Percentiles rank a stretch among this genome's conserved stretches.
Evolutionary conservation across 495 filamentous ascomycete genomes (phyloP).

Genomic region (Penicillium chermesinum): DNA sequence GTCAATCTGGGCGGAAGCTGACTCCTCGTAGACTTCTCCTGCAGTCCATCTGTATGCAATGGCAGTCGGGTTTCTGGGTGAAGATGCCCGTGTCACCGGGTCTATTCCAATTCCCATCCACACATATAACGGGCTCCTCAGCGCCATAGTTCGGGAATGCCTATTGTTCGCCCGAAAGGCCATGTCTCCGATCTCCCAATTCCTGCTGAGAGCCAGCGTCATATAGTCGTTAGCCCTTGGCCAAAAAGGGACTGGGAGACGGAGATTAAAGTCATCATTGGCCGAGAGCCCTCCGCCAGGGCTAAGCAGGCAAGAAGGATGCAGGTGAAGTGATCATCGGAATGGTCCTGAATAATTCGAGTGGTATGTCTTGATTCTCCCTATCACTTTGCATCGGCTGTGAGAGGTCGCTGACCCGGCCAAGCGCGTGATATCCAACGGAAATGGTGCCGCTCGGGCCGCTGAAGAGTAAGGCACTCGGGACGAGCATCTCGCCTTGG

Average conservation of each 20-base stretch:
- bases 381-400: neutral
- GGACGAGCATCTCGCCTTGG: conserved; percentile 76
- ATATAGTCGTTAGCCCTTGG: conserved; percentile 48
- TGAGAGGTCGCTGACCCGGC: neutral
- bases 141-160: conserved; percentile 65
- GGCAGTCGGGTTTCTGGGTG: conserved; percentile 27
- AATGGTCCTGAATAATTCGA: conserved; percentile 87
- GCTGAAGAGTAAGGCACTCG: conserved; percentile 71
- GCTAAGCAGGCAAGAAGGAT: conserved; percentile 26
- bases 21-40: conserved; percentile 65
- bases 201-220: conserved; percentile 14
- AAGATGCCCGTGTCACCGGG: conserved; percentile 31
- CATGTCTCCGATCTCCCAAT: conserved; percentile 53
- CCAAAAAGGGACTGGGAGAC: conserved; percentile 73
- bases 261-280: conserved; percentile 74
- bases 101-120: conserved; percentile 32
- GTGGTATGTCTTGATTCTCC: conserved; percentile 50
- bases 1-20: neutral
- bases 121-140: conserved; percentile 69
- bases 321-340: conserved; percentile 77
- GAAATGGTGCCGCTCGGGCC: conserved; percentile 37
- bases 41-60: conserved; percentile 32
- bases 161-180: conserved; percentile 63
- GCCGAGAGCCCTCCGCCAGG: conserved; percentile 27
- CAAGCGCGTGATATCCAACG: conserved; percentile 35